Base-by-base conservation (phyloP, 495 filamentous ascomycete genomes). In the Aspergillus indologenus region DNA sequence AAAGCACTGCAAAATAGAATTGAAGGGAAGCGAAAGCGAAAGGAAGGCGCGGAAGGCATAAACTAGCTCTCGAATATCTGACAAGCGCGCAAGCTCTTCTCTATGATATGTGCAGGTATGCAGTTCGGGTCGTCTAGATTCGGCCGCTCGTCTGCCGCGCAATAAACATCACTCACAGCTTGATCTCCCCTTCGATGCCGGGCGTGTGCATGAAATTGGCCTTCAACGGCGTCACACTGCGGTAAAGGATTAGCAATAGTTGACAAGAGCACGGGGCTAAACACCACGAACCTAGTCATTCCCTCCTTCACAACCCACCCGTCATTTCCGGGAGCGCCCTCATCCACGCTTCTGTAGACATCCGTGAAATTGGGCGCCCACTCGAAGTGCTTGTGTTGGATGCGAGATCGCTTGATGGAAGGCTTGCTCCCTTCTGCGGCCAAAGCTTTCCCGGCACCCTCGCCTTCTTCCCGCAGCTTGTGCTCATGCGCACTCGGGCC, bases 301-400 rank as follows among this genome's bases (percentile, higher is more conserved):
- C 90, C 89, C 70, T 92, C 86, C 71, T 89, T 89, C 14, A 98
- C 88, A 15, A 85, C 87, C 94, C 93, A 97, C 40, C 94, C 94
- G 79, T 98, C 94, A 71, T 92, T 95, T 21, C 94, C 94, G 17
- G 91, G 89, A 50, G 75, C 75, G 55, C 85, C 84, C 57, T 89
- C 83, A 61, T 94, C 87, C 23, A 96, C 91, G 53, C 87, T 91
- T 60, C 85, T 81, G 69, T 89, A 87, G 1, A 98, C 89, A 76
- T 96, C 92, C 19, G 81, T 75, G 71, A 96, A 94, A 56, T 85
- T 85, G 1, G 94, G 94, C 56, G 88, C 83, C 94, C 94, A 98
- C 73, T 90, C 90, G 76, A 97, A 98, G 71, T 96, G 90, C 70
- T 88, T 91, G 70, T 92, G 89, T 57, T 74, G 74, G 77, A 79